phyloP scores from a whole-genome alignment of 2,329 filamentous ascomycete species.

The Monilinia fructicola region DNA sequence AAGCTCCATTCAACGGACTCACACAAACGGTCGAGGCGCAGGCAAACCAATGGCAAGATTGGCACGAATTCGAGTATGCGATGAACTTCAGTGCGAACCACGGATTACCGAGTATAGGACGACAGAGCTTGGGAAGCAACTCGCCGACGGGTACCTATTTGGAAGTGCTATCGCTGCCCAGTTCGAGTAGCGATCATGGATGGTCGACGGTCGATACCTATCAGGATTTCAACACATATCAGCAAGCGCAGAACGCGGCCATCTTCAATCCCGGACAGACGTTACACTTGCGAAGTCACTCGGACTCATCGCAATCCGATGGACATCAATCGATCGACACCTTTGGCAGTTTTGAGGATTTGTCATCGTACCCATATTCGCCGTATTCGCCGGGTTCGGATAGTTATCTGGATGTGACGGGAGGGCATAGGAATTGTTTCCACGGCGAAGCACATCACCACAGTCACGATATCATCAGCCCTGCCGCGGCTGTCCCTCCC shows the following conservation, averaged over 20 bases:
- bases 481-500: slow-evolving; percentile 65
- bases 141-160: slow-evolving; percentile 79
- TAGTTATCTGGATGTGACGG: slow-evolving; percentile 60
- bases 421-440: slow-evolving; percentile 59
- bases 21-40: slow-evolving; percentile 58
- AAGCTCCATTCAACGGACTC: slow-evolving; percentile 60
- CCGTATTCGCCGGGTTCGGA: slow-evolving; percentile 85
- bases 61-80: slow-evolving; percentile 76
- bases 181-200: slow-evolving; percentile 79
- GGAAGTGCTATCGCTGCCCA: slow-evolving; percentile 79
- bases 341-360: slow-evolving; percentile 80
- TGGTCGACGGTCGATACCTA: slow-evolving; percentile 81
- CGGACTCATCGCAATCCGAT: slow-evolving; percentile 79
- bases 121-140: slow-evolving; percentile 55
- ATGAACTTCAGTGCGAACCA: slow-evolving; percentile 52
- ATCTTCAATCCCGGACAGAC: slow-evolving; percentile 94
- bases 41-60: slow-evolving; percentile 66
- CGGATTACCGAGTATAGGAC: slow-evolving; percentile 48
- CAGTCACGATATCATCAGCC: slow-evolving; percentile 60
- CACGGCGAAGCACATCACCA: slow-evolving; percentile 55
- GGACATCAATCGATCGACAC: slow-evolving; percentile 55
- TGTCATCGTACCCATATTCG: slow-evolving; percentile 62
- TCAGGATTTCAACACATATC: slow-evolving; percentile 67
- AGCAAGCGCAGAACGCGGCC: slow-evolving; percentile 56
- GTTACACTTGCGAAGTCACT: slow-evolving; percentile 81